A percentile compares a stretch with the other conserved stretches of the same genome.
phyloP scores from a whole-genome alignment of 78 protist genomes.

The Isochrysis galbana region DNA sequence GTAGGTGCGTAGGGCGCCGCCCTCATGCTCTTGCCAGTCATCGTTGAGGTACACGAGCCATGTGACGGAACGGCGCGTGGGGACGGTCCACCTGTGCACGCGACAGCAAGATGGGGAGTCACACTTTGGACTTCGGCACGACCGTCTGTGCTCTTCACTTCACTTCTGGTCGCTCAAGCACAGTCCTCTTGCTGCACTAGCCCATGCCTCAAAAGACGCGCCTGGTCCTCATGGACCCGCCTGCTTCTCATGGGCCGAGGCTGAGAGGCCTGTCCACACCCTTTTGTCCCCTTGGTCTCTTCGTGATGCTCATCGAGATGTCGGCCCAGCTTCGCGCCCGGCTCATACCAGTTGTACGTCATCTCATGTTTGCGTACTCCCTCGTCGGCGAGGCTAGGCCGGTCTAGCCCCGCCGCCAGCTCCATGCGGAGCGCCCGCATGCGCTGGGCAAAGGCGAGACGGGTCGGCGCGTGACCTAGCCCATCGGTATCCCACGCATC shows the following conservation, averaged over 20 bases:
- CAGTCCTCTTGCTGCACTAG: no score
- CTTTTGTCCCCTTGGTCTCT: neutral
- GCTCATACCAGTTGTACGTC: neutral
- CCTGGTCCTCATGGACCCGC: no score
- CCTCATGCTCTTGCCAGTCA: neutral
- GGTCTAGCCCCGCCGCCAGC: neutral
- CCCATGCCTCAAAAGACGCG: no score
- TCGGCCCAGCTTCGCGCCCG: neutral
- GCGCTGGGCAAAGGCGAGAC: neutral
- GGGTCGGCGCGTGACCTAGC: neutral
- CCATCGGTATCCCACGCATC: neutral
- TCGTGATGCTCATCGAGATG: slow-evolving; percentile 18
- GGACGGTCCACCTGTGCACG: neutral
- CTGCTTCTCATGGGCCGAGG: no score
- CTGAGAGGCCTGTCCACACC: no score
- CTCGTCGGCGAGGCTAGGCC: neutral
- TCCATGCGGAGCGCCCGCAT: neutral
- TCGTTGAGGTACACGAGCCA: slow-evolving; percentile 21
- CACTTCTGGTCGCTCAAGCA: no score
- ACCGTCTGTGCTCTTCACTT: no score
- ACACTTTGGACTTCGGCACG: no score
- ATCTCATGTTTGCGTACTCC: neutral
- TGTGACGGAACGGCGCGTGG: slow-evolving; percentile 1
- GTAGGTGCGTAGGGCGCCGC: neutral
- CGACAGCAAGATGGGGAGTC: no score